Conservation (phyloP, 1,139 yeast genomes). For the Schwanniomyces etchellsii region DNA sequence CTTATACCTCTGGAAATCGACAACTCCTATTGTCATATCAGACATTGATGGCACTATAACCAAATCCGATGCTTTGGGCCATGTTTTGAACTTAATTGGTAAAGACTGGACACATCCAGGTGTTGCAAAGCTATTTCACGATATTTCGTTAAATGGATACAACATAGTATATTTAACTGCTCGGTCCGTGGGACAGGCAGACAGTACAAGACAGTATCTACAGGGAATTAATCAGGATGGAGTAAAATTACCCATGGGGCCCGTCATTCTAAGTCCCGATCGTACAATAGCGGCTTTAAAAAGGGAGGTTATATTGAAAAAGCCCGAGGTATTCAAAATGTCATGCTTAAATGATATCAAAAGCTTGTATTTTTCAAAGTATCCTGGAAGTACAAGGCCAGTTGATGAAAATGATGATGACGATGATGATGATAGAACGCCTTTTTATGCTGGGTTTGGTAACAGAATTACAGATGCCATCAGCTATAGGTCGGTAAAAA, state of each 20-base stretch:
- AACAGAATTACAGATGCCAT: conserved; percentile 96
- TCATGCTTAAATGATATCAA: conserved; percentile 89
- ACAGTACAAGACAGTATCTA: conserved; percentile 81
- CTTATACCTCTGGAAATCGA: conserved; percentile 77
- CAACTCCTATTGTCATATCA: conserved; percentile 87
- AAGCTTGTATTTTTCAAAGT: conserved; percentile 46
- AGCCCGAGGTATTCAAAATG: conserved; percentile 98
- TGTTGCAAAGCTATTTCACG: conserved; percentile 85
- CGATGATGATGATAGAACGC: conserved; percentile 45
- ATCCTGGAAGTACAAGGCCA: conserved; percentile 3
- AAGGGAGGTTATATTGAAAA: conserved; percentile 87
- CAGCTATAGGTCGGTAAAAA: conserved; percentile 88
- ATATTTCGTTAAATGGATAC: conserved; percentile 82
- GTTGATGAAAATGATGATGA: conserved; percentile 12
- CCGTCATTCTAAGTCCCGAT: conserved; percentile 94
- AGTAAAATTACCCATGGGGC: conserved; percentile 75
- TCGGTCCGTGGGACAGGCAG: conserved; percentile 94
- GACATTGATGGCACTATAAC: conserved; percentile 99
- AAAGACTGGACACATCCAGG: conserved; percentile 98
- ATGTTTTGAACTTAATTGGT: conserved; percentile 88
- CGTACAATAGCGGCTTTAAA: conserved; percentile 92
- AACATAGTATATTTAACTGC: conserved; percentile 92
- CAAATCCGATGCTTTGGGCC: conserved; percentile 96
- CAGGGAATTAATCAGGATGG: conserved; percentile 70
- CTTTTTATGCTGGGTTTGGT: conserved; percentile 97